These are phyloP conservation scores for Corynespora cassiicola DNA, from an alignment of 2,329 filamentous ascomycete species.

Conservation along the genomic window DNA sequence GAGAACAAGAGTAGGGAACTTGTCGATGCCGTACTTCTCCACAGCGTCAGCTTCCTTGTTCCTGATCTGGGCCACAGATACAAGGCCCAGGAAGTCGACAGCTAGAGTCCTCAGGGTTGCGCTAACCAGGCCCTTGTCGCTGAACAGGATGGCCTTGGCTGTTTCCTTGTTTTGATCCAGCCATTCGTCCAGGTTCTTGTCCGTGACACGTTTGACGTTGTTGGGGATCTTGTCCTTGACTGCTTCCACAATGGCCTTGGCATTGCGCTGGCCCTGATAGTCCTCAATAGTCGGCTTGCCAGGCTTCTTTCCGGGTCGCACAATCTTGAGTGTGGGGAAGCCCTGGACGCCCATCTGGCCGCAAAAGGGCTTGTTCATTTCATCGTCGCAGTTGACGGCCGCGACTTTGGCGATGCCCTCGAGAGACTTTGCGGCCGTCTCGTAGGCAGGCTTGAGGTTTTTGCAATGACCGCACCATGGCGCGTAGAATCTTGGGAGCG, in stretches of 20 bases:
- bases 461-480: slow-evolving; percentile 98
- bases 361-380: slow-evolving; percentile 88
- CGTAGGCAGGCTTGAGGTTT: slow-evolving; percentile 93
- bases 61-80: slow-evolving; percentile 82
- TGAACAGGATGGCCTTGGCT: slow-evolving; percentile 90
- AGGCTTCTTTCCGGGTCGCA: slow-evolving; percentile 81
- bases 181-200: slow-evolving; percentile 80
- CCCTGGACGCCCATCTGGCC: slow-evolving; percentile 86
- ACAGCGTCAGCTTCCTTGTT: slow-evolving; percentile 78
- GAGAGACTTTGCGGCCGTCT: slow-evolving; percentile 89
- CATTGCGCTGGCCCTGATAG: slow-evolving; percentile 82
- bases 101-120: slow-evolving; percentile 83
- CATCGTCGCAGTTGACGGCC: slow-evolving; percentile 93
- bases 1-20: slow-evolving; percentile 82
- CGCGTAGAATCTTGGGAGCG: slow-evolving; percentile 82
- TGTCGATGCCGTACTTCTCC: slow-evolving; percentile 75
- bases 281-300: slow-evolving; percentile 85
- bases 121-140: slow-evolving; percentile 88
- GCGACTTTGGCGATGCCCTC: slow-evolving; percentile 94
- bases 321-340: slow-evolving; percentile 95
- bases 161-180: slow-evolving; percentile 69
- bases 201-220: slow-evolving; percentile 80
- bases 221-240: slow-evolving; percentile 90
- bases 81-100: slow-evolving; percentile 84
- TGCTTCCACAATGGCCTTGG: slow-evolving; percentile 86